A percentile compares a stretch with the other conserved stretches of the same genome.
phyloP scores from a whole-genome alignment of 306 rosid genomes.

The Gastrolobium villosum region DNA sequence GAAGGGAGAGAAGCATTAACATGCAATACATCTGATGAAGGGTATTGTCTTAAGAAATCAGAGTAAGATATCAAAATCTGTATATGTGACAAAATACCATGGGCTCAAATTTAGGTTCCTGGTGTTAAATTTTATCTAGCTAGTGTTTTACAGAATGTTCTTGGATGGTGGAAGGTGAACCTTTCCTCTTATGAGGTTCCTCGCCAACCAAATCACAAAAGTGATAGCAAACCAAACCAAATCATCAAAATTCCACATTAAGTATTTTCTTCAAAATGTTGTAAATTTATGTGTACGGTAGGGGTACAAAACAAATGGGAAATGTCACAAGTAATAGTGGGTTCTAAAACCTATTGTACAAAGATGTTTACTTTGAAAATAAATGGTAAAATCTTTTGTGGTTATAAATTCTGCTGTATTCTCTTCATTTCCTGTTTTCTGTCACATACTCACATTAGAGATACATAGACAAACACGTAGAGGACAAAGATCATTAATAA shows the following conservation, averaged over 20 bases:
- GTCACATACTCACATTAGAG: not conserved
- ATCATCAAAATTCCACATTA: slow-evolving; percentile 39
- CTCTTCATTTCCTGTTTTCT: slow-evolving; percentile 26
- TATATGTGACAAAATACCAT: slow-evolving; percentile 43
- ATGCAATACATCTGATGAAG: slow-evolving; percentile 26
- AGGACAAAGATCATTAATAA: slow-evolving; percentile 24
- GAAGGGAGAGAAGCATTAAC: slow-evolving; percentile 52
- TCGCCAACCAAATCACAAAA: slow-evolving; percentile 55
- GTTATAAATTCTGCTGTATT: slow-evolving; percentile 11
- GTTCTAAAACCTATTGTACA: slow-evolving; percentile 49
- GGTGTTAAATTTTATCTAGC: slow-evolving; percentile 46
- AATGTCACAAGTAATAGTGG: slow-evolving; percentile 43
- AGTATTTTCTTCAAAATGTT: slow-evolving; percentile 39
- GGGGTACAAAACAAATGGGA: slow-evolving; percentile 42
- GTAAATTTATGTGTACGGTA: slow-evolving; percentile 44
- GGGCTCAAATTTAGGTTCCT: slow-evolving; percentile 43
- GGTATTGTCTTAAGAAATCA: not conserved
- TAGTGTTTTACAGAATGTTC: slow-evolving; percentile 47
- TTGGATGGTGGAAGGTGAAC: slow-evolving; percentile 58
- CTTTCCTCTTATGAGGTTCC: slow-evolving; percentile 54
- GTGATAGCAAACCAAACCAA: slow-evolving; percentile 43
- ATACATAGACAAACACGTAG: not conserved
- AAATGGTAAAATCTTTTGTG: slow-evolving; percentile 44
- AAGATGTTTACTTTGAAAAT: slow-evolving; percentile 47
- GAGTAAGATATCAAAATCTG: slow-evolving; percentile 43